These are phyloP conservation scores for Domatiomyces catenatus DNA, from an alignment of 2,329 filamentous ascomycete genomes.

Conservation along the genomic window DNA sequence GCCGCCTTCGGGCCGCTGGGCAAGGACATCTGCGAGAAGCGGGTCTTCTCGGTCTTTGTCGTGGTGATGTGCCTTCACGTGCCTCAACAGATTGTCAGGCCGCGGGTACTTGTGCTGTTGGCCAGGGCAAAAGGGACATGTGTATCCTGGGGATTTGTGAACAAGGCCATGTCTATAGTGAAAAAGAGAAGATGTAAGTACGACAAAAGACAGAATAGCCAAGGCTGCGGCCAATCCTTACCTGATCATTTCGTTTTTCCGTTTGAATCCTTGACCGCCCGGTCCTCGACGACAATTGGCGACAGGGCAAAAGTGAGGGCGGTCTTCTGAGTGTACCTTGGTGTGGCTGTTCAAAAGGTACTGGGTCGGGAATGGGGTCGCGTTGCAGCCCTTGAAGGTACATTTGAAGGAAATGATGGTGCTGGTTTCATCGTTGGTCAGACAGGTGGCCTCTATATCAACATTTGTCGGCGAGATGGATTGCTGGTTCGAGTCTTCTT, in stretches of 20 bases:
- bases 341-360: conserved; percentile 45
- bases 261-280: conserved; percentile 52
- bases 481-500: not conserved
- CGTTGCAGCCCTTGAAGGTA: conserved; percentile 40
- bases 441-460: not conserved
- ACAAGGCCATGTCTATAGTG: conserved; percentile 56
- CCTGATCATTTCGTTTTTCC: conserved; percentile 53
- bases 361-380: conserved; percentile 47
- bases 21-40: conserved; percentile 62
- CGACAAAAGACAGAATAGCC: not conserved
- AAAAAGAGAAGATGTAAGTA: not conserved
- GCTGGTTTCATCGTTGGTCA: not conserved
- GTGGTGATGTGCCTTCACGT: conserved; percentile 80
- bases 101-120: conserved; percentile 87
- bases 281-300: conserved; percentile 41
- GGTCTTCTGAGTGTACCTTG: conserved; percentile 47
- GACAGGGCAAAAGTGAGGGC: conserved; percentile 50
- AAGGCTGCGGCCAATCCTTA: conserved; percentile 1
- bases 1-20: conserved; percentile 71
- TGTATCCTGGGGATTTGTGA: conserved; percentile 84
- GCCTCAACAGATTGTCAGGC: conserved; percentile 88
- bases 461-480: not conserved
- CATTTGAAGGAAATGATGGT: conserved; percentile 33
- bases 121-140: conserved; percentile 91
- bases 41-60: conserved; percentile 85